Conservation (phyloP, 1,284 basidiomycete species). For the Amylostereum areolatum region DNA sequence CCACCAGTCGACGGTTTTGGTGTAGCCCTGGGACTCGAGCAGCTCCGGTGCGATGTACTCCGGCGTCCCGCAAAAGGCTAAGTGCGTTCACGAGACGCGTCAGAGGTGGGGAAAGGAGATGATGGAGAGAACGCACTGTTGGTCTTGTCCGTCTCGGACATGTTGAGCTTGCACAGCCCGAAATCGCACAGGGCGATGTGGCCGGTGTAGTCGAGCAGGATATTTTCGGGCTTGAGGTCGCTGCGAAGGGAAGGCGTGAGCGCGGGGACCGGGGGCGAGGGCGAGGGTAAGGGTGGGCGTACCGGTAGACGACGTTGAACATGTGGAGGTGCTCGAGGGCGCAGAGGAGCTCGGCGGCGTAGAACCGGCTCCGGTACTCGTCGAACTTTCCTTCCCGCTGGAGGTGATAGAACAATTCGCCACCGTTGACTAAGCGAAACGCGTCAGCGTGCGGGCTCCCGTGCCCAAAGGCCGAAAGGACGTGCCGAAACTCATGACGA, state of each 20-base stretch:
- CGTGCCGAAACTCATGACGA: conserved; percentile 91
- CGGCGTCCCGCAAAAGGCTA: conserved; percentile 98
- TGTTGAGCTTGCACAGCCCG: conserved; percentile 98
- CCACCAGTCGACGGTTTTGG: conserved; percentile 99
- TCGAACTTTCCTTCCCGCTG: conserved; percentile 97
- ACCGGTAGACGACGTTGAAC: conserved; percentile 98
- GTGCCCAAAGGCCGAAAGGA: conserved; percentile 7
- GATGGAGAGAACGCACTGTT: conserved; percentile 65
- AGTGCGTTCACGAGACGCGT: conserved; percentile 4
- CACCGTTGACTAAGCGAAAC: conserved; percentile 75
- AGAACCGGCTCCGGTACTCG: conserved; percentile 90
- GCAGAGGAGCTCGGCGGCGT: conserved; percentile 91
- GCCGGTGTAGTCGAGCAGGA: conserved; percentile 93
- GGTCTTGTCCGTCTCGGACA: conserved; percentile 96
- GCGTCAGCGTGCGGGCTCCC: neutral
- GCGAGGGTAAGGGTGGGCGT: no score
- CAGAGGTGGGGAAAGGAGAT: conserved; percentile 1
- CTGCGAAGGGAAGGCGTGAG: conserved; percentile 28
- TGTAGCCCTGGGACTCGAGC: conserved; percentile 95
- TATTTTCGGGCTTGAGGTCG: conserved; percentile 97
- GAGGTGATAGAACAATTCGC: conserved; percentile 96
- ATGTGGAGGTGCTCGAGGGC: conserved; percentile 95
- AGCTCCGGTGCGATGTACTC: conserved; percentile 98
- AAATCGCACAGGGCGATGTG: conserved; percentile 99
- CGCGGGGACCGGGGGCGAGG: conserved; percentile 1